A percentile compares a stretch with the other conserved stretches of the same genome.
Evolutionary conservation across 2,329 filamentous ascomycete species (phyloP).

Genomic region (Alternaria sp.): DNA sequence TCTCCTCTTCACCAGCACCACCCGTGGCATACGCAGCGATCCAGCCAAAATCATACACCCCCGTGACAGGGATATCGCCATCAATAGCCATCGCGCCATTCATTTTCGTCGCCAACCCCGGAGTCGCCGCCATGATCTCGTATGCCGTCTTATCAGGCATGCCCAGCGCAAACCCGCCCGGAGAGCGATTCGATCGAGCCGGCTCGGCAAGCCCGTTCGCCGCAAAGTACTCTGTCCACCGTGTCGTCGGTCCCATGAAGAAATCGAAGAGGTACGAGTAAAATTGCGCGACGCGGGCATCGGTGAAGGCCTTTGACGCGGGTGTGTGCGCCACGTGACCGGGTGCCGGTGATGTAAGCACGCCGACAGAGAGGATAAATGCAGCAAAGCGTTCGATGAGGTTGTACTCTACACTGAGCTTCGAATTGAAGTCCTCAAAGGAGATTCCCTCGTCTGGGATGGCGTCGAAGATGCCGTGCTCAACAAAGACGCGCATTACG

Average conservation of each 20-base stretch:
- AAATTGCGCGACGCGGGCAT: conserved; percentile 10
- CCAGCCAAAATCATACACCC: conserved; percentile 19
- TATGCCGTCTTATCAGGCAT: conserved; percentile 21
- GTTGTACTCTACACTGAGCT: conserved; percentile 10
- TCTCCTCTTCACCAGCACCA: conserved; percentile 5
- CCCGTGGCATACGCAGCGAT: conserved; percentile 8
- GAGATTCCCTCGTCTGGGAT: conserved; percentile 16
- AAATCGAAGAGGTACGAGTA: conserved; percentile 20
- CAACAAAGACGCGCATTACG: conserved; percentile 17
- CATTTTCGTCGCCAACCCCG: conserved; percentile 11
- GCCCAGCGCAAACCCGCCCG: conserved; percentile 12
- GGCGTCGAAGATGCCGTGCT: conserved; percentile 17
- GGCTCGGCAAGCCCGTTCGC: conserved; percentile 18
- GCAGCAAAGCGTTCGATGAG: conserved; percentile 14
- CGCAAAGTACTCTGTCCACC: conserved; percentile 16
- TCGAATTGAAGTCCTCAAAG: conserved; percentile 8
- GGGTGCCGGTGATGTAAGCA: conserved; percentile 9
- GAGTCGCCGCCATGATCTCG: conserved; percentile 17
- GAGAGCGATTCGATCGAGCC: conserved; percentile 13
- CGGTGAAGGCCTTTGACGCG: conserved; percentile 13
- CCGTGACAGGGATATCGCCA: conserved; percentile 13
- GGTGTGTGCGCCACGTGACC: conserved; percentile 17
- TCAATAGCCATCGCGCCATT: conserved; percentile 16
- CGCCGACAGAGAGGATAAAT: conserved; percentile 12
- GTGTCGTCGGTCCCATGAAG: conserved; percentile 15